Percentiles rank a stretch among this genome's conserved stretches.
Conservation (phyloP, 2,329 filamentous ascomycete species). For the Byssoonygena ceratinophila region DNA sequence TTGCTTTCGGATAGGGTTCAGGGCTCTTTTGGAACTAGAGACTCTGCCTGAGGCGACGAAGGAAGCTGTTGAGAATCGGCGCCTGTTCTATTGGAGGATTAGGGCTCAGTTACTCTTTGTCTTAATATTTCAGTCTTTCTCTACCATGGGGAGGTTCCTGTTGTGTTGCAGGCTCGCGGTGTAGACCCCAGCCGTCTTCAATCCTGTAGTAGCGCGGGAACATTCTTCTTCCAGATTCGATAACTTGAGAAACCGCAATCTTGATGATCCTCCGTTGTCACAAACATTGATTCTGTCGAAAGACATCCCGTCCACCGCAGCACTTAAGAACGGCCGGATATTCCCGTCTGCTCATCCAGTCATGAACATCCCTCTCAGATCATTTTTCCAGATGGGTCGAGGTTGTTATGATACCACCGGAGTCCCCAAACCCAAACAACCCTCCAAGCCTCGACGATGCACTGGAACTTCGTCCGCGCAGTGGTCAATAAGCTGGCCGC, state of each 20-base stretch:
- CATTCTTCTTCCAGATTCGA: background rate
- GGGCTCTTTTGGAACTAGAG: background rate
- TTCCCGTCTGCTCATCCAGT: background rate
- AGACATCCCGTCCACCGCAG: background rate
- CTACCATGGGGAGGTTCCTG: no score
- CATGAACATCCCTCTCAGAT: background rate
- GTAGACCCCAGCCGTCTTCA: background rate
- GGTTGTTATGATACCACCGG: conserved; percentile 44
- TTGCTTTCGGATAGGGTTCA: background rate
- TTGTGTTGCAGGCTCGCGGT: background rate
- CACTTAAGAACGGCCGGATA: background rate
- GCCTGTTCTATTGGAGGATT: background rate
- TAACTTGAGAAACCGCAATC: background rate
- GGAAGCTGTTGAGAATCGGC: background rate
- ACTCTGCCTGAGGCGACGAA: background rate
- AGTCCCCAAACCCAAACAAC: conserved; percentile 41
- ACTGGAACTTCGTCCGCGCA: background rate
- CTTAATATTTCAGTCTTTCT: background rate
- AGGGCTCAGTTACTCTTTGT: background rate
- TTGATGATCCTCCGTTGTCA: background rate
- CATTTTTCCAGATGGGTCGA: conserved; percentile 33
- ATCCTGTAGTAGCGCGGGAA: background rate
- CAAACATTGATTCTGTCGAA: background rate
- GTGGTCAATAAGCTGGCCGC: background rate
- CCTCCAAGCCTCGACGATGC: conserved; percentile 22